A percentile compares a stretch with the other conserved stretches of the same genome.
Evolutionary conservation across 768 basidiomycete species (phyloP).

Genomic region (Leccinellum rugosiceps): DNA sequence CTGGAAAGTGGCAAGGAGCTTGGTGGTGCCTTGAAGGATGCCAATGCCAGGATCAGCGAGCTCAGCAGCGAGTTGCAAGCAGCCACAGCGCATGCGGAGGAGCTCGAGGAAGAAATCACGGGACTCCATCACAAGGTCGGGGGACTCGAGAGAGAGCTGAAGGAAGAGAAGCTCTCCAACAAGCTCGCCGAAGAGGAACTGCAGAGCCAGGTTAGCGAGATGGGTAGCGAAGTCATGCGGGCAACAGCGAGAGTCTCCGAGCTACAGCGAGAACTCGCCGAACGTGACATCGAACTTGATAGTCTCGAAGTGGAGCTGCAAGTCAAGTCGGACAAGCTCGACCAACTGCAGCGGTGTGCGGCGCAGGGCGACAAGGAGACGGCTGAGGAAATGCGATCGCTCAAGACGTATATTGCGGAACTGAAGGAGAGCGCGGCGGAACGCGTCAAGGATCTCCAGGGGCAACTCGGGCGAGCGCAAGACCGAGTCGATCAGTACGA

Average conservation of each 20-base stretch:
- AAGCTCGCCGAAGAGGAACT: constrained; percentile 40
- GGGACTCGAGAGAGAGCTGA: constrained; percentile 54
- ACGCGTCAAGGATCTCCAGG: constrained; percentile 55
- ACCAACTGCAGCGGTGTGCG: constrained; percentile 22
- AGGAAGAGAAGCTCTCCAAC: constrained; percentile 46
- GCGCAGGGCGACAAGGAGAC: constrained; percentile 25
- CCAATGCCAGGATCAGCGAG: constrained; percentile 56
- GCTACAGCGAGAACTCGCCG: constrained; percentile 45
- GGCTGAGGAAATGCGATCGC: constrained; percentile 35
- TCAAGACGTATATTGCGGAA: constrained; percentile 51
- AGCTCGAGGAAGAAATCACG: constrained; percentile 60
- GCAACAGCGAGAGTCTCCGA: constrained; percentile 35
- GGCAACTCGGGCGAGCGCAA: constrained; percentile 46
- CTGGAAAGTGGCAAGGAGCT: constrained; percentile 66
- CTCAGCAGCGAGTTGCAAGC: constrained; percentile 53
- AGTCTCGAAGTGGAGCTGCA: constrained; percentile 44
- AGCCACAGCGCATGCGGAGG: constrained; percentile 53
- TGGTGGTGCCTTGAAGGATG: constrained; percentile 62
- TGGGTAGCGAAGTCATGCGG: constrained; percentile 29
- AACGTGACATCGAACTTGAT: constrained; percentile 32
- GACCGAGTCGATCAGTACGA: constrained; percentile 44
- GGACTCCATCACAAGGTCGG: constrained; percentile 50
- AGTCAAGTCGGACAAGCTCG: constrained; percentile 26
- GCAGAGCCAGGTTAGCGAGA: constrained; percentile 31
- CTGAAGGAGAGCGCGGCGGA: constrained; percentile 56